Base-by-base conservation (phyloP, 2,329 filamentous ascomycete species). In the Eutypa lata region DNA sequence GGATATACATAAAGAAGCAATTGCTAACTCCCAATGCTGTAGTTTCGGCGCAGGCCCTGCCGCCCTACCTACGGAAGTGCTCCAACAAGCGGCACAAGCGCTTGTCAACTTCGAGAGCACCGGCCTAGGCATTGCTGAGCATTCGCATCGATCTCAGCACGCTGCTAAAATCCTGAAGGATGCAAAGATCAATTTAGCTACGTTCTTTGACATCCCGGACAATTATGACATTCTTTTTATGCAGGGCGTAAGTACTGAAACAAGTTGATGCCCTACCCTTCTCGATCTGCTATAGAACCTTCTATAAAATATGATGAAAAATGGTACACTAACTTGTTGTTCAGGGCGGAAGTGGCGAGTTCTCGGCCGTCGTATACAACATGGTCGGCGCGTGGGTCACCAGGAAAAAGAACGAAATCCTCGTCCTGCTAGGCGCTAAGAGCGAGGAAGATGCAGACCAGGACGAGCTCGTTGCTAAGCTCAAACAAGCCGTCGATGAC, bases 221-320 rank as follows among this genome's bases (percentile, higher is more conserved):
- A 86, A 89, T 69, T 96, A 97, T 73, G 91, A 96, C 55, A 81
- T 96, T 51, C 73, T 96, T 19, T 93, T 96, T 72, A 88, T 96
- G 79, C 89, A 94, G 70, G 90, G 83, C 55, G n/a, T n/a, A n/a
- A n/a, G n/a, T n/a, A n/a, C n/a, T n/a, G n/a, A n/a, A n/a, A n/a
- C n/a, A n/a, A n/a, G n/a, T n/a, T n/a, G n/a, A n/a, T n/a, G n/a
- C n/a, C n/a, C n/a, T n/a, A n/a, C n/a, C n/a, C n/a, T n/a, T n/a
- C n/a, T n/a, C n/a, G n/a, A n/a, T n/a, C n/a, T n/a, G n/a, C n/a
- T n/a, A n/a, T n/a, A n/a, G n/a, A n/a, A n/a, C n/a, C n/a, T n/a
- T n/a, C n/a, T n/a, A n/a, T n/a, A n/a, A n/a, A n/a, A n/a, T n/a
- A n/a, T n/a, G n/a, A n/a, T n/a, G n/a, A n/a, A n/a, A n/a, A n/a